Base-by-base conservation (phyloP, 208 protist genomes). In the Blechomonas ayalai region DNA sequence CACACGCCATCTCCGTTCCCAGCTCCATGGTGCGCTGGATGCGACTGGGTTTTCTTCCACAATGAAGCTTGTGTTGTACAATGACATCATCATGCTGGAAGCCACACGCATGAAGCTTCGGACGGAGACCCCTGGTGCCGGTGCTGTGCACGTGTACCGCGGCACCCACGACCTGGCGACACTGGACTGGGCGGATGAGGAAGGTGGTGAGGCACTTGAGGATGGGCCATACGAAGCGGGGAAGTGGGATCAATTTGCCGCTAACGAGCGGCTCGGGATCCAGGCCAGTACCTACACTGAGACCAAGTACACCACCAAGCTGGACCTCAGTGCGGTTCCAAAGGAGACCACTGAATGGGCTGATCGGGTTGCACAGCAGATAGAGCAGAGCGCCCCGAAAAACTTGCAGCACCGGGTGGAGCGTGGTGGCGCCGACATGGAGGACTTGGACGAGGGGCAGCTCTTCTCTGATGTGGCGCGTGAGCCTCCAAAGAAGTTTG, bases 201-300 rank as follows among this genome's bases (percentile, higher is more conserved):
- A 69, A 37, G 72, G 60, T 10, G 54, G 53, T 4, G 87, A 92
- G 53, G 25, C 72, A 29, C 67, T 92, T 23, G 77, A 89, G 29
- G 53, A 54, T 15, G 67, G 82, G 27, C 36, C 20, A 7, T 58
- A 82, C 44, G 55, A 63, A 16, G 40, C 58, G n/a, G 83, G 78
- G 13, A 38, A 76, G 32, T 96, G 82, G 80, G 76, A 96, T 53
- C 89, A 96, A 66, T 94, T 96, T 42, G 65, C 67, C 57, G 73
- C 62, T 15, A 96, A 96, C 57, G 73, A 77, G 50, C 59, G 52
- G 47, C 84, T 96, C 47, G 82, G 81, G 28, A 67, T 90, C 7
- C 68, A 59, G 54, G 78, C 79, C n/a, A n/a, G n/a, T n/a, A 90
- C 82, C 10, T 96, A 92, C 66, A 58, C 64, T 35, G 89, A 96